phyloP scores from a whole-genome alignment of 1,284 basidiomycete genomes.

The Cryptococcus sp. region DNA sequence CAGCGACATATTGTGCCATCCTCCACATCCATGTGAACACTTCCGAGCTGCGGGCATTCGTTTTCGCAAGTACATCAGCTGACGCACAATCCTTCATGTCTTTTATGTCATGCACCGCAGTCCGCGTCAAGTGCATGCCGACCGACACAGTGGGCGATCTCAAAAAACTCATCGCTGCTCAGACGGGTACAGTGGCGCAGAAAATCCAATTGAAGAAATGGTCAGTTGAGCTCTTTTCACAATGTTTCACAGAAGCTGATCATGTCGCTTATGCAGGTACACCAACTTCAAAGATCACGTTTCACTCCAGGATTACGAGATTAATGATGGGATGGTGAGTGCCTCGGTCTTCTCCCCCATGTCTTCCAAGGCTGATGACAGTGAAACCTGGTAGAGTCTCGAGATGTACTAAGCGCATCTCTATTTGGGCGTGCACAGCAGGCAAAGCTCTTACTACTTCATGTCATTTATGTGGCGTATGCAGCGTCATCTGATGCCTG shows the following conservation, averaged over 20 bases:
- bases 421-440: neutral
- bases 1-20: neutral
- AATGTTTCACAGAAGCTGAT: neutral
- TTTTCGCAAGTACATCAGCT: no score
- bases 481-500: no score
- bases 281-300: conserved; percentile 93
- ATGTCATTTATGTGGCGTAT: no score
- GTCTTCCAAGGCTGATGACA: conserved; percentile 10
- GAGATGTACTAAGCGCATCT: conserved; percentile 73
- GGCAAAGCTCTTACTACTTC: no score
- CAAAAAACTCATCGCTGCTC: conserved; percentile 94
- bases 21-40: neutral
- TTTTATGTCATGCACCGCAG: no score
- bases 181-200: conserved; percentile 80
- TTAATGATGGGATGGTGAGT: conserved; percentile 78
- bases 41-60: no score
- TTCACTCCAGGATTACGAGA: conserved; percentile 90
- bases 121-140: conserved; percentile 88
- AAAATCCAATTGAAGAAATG: conserved; percentile 98
- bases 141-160: conserved; percentile 96
- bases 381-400: conserved; percentile 59
- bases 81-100: neutral
- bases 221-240: conserved; percentile 57
- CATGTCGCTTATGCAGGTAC: conserved; percentile 62
- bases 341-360: neutral